phyloP scores from a whole-genome alignment of 202 grass and related monocot genomes.

The Digitaria exilis region DNA sequence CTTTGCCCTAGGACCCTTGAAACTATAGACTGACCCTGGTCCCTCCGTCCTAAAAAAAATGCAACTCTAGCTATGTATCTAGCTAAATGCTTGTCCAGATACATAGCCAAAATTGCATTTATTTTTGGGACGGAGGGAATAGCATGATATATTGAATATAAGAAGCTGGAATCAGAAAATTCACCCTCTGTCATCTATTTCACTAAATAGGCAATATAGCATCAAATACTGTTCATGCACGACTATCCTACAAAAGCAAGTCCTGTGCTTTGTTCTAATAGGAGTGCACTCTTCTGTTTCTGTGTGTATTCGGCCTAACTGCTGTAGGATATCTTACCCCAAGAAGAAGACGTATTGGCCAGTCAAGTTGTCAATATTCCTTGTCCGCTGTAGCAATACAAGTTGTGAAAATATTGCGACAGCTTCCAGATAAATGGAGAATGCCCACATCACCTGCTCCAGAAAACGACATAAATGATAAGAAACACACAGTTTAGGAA shows the following conservation, averaged over 20 bases:
- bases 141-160: background rate
- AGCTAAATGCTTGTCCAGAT: too few relatives aligned
- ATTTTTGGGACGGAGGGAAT: too few relatives aligned
- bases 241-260: background rate
- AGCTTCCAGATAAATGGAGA: slow-evolving; percentile 81
- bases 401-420: slow-evolving; percentile 74
- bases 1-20: too few relatives aligned
- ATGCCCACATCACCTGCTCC: slow-evolving; percentile 72
- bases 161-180: slow-evolving; percentile 20
- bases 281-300: background rate
- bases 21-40: too few relatives aligned
- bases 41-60: too few relatives aligned
- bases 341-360: slow-evolving; percentile 73
- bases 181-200: background rate
- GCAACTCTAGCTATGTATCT: too few relatives aligned
- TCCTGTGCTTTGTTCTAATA: background rate
- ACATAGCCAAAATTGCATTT: too few relatives aligned
- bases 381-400: slow-evolving; percentile 66
- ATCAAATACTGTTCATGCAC: background rate
- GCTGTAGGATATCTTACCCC: slow-evolving; percentile 48
- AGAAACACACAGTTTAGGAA: background rate
- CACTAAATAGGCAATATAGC: background rate
- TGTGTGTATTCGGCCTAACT: background rate
- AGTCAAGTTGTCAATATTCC: slow-evolving; percentile 76
- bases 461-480: slow-evolving; percentile 26